Evolutionary conservation across 345 rosid species (phyloP).

Genomic region (Lumnitzera littorea): DNA sequence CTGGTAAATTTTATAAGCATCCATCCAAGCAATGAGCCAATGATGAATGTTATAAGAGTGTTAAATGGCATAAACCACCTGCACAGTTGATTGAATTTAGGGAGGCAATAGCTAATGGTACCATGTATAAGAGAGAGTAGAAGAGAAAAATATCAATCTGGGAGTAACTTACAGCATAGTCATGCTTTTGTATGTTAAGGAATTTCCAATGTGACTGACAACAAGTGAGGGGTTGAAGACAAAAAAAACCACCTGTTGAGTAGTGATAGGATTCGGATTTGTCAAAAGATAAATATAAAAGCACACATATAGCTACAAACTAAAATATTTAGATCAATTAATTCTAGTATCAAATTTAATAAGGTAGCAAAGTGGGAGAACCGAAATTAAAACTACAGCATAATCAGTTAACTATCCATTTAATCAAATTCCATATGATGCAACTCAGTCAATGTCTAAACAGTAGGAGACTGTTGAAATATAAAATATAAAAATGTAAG

Average conservation of each 20-base stretch:
- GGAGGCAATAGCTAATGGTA: not conserved
- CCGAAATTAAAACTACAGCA: too few species aligned
- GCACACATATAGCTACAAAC: not conserved
- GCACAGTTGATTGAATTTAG: not conserved
- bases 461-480: too few species aligned
- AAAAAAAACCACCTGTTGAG: slow-evolving; percentile 23
- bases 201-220: slow-evolving; percentile 24
- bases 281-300: not conserved
- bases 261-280: not conserved
- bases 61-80: slow-evolving; percentile 60
- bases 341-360: too few species aligned
- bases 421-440: too few species aligned
- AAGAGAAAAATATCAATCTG: not conserved
- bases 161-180: slow-evolving; percentile 18
- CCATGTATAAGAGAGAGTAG: not conserved
- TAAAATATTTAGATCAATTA: not conserved
- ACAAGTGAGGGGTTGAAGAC: slow-evolving; percentile 35
- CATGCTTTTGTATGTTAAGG: slow-evolving; percentile 27
- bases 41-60: slow-evolving; percentile 21
- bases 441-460: too few species aligned
- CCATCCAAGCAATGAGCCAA: slow-evolving; percentile 34
- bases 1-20: slow-evolving; percentile 26
- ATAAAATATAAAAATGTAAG: too few species aligned
- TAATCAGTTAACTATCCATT: too few species aligned
- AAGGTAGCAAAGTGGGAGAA: too few species aligned